Conservation (phyloP, 2,329 filamentous ascomycete species). For the Trichoderma sp. region DNA sequence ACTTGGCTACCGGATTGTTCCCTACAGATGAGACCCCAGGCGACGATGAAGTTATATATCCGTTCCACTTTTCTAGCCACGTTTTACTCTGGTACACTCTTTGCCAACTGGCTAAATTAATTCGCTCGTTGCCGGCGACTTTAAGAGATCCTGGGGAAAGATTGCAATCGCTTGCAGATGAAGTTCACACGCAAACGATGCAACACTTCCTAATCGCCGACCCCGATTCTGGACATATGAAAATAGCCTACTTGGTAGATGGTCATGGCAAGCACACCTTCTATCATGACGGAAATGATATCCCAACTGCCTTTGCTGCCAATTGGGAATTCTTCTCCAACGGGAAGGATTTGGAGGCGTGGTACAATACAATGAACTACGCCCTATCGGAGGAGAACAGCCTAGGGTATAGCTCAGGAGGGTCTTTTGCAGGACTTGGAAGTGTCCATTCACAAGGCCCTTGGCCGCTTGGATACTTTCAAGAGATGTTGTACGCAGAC, state of each 20-base stretch:
- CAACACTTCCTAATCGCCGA: not conserved
- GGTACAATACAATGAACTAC: not conserved
- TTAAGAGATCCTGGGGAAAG: not conserved
- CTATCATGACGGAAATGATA: not conserved
- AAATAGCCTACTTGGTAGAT: not conserved
- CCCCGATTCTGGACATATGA: not conserved
- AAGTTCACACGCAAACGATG: not conserved
- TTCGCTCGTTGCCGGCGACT: not conserved
- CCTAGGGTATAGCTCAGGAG: not conserved
- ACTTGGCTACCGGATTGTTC: not conserved
- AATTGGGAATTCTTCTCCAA: not conserved
- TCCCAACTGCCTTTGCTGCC: not conserved
- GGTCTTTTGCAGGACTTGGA: not conserved
- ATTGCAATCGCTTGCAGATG: not conserved
- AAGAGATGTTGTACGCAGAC: not conserved
- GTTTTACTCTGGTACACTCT: not conserved
- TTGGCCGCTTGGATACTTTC: not conserved
- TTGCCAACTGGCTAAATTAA: not conserved
- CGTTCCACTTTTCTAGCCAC: not conserved
- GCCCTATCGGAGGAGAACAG: not conserved
- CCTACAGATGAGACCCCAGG: not conserved
- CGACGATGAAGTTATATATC: not conserved
- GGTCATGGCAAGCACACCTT: not conserved
- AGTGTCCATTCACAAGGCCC: not conserved
- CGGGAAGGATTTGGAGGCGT: not conserved